A percentile compares a stretch with the other conserved stretches of the same genome.
phyloP scores from a whole-genome alignment of 225 moss, liverwort and hornwort species.

The Marchantia polymorpha region DNA sequence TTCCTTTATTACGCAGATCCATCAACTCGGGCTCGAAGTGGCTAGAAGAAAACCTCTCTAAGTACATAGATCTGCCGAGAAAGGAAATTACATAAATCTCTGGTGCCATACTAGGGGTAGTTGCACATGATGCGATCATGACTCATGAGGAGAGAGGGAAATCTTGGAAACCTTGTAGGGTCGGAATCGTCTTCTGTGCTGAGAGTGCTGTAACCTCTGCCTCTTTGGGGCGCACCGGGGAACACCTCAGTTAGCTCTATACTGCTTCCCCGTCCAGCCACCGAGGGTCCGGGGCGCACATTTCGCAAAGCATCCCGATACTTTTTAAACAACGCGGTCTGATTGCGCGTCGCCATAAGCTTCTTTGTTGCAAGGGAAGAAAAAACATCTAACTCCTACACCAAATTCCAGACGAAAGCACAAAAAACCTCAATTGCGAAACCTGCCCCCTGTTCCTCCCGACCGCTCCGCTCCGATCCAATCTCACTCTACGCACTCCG shows the following conservation, averaged over 20 bases:
- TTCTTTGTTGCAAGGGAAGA: conserved; percentile 12
- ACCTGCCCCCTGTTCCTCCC: not conserved
- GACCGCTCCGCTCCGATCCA: conserved; percentile 4
- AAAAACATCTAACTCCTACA: conserved; percentile 31
- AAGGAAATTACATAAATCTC: not conserved
- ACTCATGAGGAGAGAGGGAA: conserved; percentile 8
- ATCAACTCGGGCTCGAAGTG: conserved; percentile 14
- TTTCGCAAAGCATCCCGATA: conserved; percentile 87
- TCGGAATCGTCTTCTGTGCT: conserved; percentile 80
- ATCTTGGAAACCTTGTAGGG: conserved; percentile 42
- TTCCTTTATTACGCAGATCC: conserved; percentile 7
- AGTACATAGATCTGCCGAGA: conserved; percentile 25
- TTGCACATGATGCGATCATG: not conserved
- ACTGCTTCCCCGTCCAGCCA: conserved; percentile 50
- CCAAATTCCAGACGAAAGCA: conserved; percentile 8
- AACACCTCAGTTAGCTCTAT: conserved; percentile 94
- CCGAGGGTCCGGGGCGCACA: conserved; percentile 65
- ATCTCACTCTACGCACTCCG: conserved; percentile 3
- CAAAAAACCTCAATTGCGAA: conserved; percentile 4
- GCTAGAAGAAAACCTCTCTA: not conserved
- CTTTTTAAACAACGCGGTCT: conserved; percentile 91
- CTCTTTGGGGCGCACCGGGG: conserved; percentile 43
- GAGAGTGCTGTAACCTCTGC: conserved; percentile 74
- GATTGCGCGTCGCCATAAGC: conserved; percentile 92
- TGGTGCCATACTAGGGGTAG: not conserved